Evolutionary conservation across 2,329 filamentous ascomycete genomes (phyloP).

Genomic region (Macrophomina pseudophaseolina): DNA sequence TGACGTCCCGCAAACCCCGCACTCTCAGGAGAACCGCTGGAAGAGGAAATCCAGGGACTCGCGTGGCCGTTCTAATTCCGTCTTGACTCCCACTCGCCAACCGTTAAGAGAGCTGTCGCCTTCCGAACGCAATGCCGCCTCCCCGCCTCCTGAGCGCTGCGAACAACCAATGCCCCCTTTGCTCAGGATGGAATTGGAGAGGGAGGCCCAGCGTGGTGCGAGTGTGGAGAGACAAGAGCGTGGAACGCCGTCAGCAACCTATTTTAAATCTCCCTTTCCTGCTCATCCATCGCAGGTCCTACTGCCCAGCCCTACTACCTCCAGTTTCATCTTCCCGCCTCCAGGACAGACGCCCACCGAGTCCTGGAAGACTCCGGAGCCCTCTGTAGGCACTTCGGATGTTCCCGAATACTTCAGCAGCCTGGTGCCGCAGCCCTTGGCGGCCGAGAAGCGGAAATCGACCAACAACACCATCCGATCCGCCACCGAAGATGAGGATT

Average conservation of each 20-base stretch:
- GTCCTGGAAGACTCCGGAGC: background rate
- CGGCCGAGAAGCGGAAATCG: slow-evolving; percentile 1
- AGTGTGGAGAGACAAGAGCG: slow-evolving; percentile 12
- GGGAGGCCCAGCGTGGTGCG: slow-evolving; percentile 3
- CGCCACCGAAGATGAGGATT: slow-evolving; percentile 8
- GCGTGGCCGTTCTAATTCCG: slow-evolving; percentile 18
- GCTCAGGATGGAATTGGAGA: slow-evolving; percentile 10
- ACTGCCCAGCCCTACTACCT: slow-evolving; percentile 7
- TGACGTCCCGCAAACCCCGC: slow-evolving; percentile 23
- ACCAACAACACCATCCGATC: slow-evolving; percentile 8
- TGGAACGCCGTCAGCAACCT: slow-evolving; percentile 22
- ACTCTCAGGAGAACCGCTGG: slow-evolving; percentile 22
- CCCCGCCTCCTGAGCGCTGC: slow-evolving; percentile 15
- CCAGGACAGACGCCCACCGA: background rate
- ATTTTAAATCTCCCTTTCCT: slow-evolving; percentile 16
- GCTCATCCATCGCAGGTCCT: slow-evolving; percentile 13
- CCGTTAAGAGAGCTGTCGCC: slow-evolving; percentile 25
- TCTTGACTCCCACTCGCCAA: background rate
- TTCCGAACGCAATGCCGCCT: slow-evolving; percentile 16
- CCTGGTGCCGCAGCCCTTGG: background rate
- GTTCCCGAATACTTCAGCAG: slow-evolving; percentile 14
- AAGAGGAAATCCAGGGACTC: slow-evolving; percentile 20
- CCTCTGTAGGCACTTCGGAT: slow-evolving; percentile 13
- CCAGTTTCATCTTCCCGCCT: background rate
- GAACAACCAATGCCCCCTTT: slow-evolving; percentile 16